A percentile compares a stretch with the other conserved stretches of the same genome.
These are phyloP conservation scores for Neodidymelliopsis sp. DNA, from an alignment of 2,329 filamentous ascomycete species.

Conservation along the genomic window DNA sequence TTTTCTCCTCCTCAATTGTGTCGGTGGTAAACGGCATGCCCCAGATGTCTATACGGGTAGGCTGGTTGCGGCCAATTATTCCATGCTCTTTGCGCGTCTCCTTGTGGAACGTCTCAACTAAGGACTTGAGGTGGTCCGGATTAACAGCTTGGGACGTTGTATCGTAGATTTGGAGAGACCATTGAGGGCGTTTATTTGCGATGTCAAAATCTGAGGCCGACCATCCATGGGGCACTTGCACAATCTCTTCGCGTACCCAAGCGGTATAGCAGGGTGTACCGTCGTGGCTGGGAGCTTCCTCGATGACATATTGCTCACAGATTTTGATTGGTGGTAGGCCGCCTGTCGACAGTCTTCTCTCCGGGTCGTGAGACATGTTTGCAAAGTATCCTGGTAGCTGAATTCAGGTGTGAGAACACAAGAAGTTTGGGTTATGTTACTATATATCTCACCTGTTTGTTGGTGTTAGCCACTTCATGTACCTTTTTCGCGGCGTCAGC, in stretches of 20 bases:
- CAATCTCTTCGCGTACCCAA: constrained; percentile 19
- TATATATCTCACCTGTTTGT: constrained; percentile 3
- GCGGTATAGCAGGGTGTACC: constrained; percentile 19
- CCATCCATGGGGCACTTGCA: constrained; percentile 17
- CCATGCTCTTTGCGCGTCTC: constrained; percentile 17
- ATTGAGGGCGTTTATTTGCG: constrained; percentile 9
- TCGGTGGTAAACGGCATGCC: constrained; percentile 15
- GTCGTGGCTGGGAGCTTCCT: constrained; percentile 16
- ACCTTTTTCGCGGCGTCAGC: not conserved
- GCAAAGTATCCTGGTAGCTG: constrained; percentile 7
- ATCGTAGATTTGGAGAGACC: constrained; percentile 22
- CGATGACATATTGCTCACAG: constrained; percentile 16
- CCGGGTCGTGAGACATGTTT: constrained; percentile 14
- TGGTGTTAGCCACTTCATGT: not conserved
- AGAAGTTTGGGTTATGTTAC: constrained; percentile 3
- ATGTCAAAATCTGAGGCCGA: constrained; percentile 18
- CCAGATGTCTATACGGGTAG: constrained; percentile 20
- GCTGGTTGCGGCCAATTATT: constrained; percentile 6
- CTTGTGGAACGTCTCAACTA: constrained; percentile 13
- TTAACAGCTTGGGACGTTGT: constrained; percentile 19
- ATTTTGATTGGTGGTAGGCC: constrained; percentile 18
- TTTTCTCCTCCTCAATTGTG: constrained; percentile 12
- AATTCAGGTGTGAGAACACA: constrained; percentile 1
- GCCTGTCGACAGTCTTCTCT: constrained; percentile 24
- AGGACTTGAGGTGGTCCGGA: constrained; percentile 8